Evolutionary conservation across 306 rosid genomes (phyloP), one percentile per base, ranked within the genome.

Genomic region (Cicer yamashitae): DNA sequence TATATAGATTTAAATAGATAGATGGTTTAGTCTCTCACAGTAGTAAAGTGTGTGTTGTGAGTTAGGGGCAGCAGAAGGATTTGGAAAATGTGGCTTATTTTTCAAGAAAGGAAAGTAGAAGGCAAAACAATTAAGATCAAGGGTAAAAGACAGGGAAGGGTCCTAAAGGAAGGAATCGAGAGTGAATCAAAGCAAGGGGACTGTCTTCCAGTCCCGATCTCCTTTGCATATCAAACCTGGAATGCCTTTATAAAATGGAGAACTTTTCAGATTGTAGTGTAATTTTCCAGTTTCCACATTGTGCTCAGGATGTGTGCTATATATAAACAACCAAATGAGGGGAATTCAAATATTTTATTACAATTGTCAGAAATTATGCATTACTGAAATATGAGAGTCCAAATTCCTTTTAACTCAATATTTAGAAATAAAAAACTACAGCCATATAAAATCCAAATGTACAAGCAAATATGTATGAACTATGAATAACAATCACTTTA

Each of bases 281-380:
- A 40, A 13, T 40, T 70, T 52, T 63, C 77, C 71, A 71, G 43
- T 70, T 44, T 63, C 64, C 71, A 73, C 47, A 69, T 20, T 10
- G 18, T 17, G 68, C 46, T 25, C 51, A n/a, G 41, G 54, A 37
- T 45, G 34, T 45, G 10, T 22, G 41, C 46, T 2, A 39, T 41
- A 50, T 18, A 17, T 50, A 43, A 66, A 30, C 61, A 77, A 67
- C 41, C 54, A 59, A 7, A 78, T 44, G 38, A 48, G 18, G 7
- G 34, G 46, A 50, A 34, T 44, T 66, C 13, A 8, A 50, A 48
- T 7, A 30, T 22, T 37, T 69, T 9, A 8, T 39, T 52, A 48
- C 14, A 37, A 44, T 22, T 54, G 15, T 47, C 62, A 10, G 10
- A 73, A 52, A n/a, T 1, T 40, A 52, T 34, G 58, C 46, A 15